These are phyloP conservation scores for Gracilariopsis chorda DNA, from an alignment of 23 red algal species.

Conservation along the genomic window DNA sequence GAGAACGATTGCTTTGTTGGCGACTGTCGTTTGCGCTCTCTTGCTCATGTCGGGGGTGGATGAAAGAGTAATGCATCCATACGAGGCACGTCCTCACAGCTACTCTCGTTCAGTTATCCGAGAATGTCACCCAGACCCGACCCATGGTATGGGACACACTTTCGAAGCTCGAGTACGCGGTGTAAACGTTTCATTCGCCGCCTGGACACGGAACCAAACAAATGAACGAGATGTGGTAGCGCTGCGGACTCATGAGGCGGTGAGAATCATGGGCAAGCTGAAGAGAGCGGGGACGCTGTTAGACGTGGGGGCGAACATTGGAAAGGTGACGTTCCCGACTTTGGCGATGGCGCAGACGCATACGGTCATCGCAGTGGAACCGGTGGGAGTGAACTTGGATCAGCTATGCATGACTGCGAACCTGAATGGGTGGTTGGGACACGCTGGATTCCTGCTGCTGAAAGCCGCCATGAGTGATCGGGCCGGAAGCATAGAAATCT, in stretches of 20 bases:
- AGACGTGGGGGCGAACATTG: slow-evolving; percentile 50
- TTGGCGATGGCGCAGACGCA: slow-evolving; percentile 39
- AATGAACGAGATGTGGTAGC: background rate
- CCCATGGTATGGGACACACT: background rate
- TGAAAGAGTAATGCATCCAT: too few relatives aligned
- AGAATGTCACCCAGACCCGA: background rate
- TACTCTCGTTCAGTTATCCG: background rate
- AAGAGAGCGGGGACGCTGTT: slow-evolving; percentile 24
- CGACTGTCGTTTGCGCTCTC: background rate
- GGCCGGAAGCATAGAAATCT: slow-evolving; percentile 16
- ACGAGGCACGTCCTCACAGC: too few relatives aligned
- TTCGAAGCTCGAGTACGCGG: slow-evolving; percentile 25
- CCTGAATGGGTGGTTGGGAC: slow-evolving; percentile 50
- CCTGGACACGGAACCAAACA: slow-evolving; percentile 16
- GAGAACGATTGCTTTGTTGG: background rate
- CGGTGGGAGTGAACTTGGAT: slow-evolving; percentile 34
- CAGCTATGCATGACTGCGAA: slow-evolving; percentile 48
- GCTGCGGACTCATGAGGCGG: slow-evolving; percentile 35
- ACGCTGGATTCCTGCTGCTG: slow-evolving; percentile 33
- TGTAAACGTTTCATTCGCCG: slow-evolving; percentile 22
- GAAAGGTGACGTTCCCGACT: slow-evolving; percentile 42
- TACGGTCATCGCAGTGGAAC: slow-evolving; percentile 39
- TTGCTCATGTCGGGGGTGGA: too few relatives aligned
- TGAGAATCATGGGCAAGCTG: slow-evolving; percentile 48
- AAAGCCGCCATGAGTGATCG: slow-evolving; percentile 31